A percentile compares a stretch with the other conserved stretches of the same genome.
These are phyloP conservation scores for Penicillium sp. DNA, from an alignment of 2,329 filamentous ascomycete genomes.

Conservation along the genomic window DNA sequence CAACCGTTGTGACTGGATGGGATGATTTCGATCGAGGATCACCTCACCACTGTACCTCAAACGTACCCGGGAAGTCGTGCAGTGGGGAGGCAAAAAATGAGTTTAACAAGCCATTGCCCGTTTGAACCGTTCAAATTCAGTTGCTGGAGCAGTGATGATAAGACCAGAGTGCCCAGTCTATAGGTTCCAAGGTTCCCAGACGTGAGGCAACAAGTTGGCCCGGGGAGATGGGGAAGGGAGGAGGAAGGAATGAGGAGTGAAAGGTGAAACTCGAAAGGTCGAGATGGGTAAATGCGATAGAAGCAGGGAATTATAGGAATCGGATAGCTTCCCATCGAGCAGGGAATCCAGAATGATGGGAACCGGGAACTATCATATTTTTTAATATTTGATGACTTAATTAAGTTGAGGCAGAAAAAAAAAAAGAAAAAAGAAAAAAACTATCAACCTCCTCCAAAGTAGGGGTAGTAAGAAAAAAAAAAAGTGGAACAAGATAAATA, in stretches of 20 bases:
- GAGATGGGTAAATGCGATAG: slow-evolving; percentile 1
- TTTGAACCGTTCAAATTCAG: slow-evolving; percentile 10
- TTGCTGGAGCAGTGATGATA: not conserved
- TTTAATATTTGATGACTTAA: slow-evolving; percentile 6
- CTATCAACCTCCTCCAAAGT: not conserved
- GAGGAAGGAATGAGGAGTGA: not conserved
- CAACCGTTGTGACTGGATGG: slow-evolving; percentile 10
- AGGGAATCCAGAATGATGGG: slow-evolving; percentile 5
- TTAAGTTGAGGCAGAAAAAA: slow-evolving; percentile 5
- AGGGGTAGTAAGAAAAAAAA: slow-evolving; percentile 10
- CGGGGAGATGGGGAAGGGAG: not conserved
- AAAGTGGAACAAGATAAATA: slow-evolving; percentile 26
- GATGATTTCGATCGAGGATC: slow-evolving; percentile 13
- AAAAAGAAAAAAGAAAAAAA: not conserved
- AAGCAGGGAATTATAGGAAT: slow-evolving; percentile 6
- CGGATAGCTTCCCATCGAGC: slow-evolving; percentile 2
- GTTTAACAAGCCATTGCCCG: slow-evolving; percentile 14
- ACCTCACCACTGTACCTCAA: slow-evolving; percentile 18
- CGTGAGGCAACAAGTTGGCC: not conserved
- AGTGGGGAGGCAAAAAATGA: slow-evolving; percentile 8
- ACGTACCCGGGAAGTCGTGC: slow-evolving; percentile 17
- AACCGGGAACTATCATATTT: slow-evolving; percentile 8
- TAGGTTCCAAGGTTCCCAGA: not conserved
- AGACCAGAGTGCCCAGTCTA: not conserved
- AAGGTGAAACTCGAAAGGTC: not conserved